phyloP scores from a whole-genome alignment of 441 rosid genomes.

The Populus hybrid region DNA sequence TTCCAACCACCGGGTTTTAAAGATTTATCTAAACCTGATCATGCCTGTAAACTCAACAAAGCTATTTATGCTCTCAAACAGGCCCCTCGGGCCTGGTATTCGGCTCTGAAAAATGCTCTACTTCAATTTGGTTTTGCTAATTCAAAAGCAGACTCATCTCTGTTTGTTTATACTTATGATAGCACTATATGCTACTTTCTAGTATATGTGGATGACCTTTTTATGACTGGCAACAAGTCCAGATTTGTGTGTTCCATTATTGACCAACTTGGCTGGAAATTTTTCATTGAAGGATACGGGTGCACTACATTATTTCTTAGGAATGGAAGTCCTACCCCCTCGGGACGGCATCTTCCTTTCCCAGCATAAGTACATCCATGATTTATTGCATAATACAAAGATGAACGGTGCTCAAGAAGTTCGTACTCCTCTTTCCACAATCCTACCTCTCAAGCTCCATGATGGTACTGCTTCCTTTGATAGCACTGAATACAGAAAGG shows the following conservation, averaged over 20 bases:
- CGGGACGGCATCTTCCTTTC: neutral
- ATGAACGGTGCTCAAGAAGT: neutral
- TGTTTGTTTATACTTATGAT: neutral
- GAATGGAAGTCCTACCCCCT: neutral
- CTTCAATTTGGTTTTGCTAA: neutral
- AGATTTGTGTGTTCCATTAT: neutral
- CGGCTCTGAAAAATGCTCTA: neutral
- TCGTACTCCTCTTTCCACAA: too few relatives aligned
- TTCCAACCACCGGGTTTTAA: neutral
- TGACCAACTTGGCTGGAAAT: neutral
- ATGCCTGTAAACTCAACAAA: neutral
- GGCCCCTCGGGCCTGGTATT: neutral
- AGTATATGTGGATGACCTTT: neutral
- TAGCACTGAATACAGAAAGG: neutral
- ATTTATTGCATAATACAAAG: neutral
- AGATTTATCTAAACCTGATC: neutral
- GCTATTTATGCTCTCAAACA: slow-evolving; percentile 2
- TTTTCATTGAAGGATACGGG: neutral
- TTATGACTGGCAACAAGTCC: neutral
- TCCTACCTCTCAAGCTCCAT: neutral
- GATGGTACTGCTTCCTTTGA: neutral
- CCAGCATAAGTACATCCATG: neutral
- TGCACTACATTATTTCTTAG: neutral
- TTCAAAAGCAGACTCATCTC: neutral
- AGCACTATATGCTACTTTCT: neutral